phyloP scores from a whole-genome alignment of 441 rosid species.

The Hura crepitans region DNA sequence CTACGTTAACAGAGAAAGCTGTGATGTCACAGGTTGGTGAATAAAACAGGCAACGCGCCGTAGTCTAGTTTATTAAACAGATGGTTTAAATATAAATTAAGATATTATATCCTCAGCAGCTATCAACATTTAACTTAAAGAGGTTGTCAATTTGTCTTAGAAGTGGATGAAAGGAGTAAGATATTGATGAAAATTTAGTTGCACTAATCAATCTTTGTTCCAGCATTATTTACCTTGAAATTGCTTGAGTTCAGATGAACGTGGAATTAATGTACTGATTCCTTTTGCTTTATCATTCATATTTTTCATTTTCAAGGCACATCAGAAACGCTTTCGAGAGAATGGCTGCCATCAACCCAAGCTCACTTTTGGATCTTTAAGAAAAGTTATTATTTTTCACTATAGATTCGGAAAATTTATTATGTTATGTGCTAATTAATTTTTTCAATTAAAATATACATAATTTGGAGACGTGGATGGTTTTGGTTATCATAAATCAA shows the following conservation, averaged over 20 bases:
- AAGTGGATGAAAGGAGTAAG: too few species aligned
- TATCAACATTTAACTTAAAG: background rate
- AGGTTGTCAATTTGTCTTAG: too few species aligned
- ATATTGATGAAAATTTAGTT: background rate
- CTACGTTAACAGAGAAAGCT: background rate
- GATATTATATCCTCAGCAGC: background rate
- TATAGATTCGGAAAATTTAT: background rate
- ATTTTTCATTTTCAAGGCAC: background rate
- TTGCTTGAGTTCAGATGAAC: background rate
- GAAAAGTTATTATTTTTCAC: background rate
- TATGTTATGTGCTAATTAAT: too few species aligned
- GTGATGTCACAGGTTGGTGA: slow-evolving; percentile 2
- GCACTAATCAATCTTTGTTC: background rate
- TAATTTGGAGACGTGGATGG: too few species aligned
- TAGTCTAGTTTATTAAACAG: background rate
- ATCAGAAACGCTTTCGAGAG: background rate
- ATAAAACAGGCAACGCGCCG: slow-evolving; percentile 15
- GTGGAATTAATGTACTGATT: background rate
- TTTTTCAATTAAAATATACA: too few species aligned
- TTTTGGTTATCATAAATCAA: too few species aligned
- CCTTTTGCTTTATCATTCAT: background rate
- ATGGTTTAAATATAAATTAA: background rate
- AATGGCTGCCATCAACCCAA: background rate
- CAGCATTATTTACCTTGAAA: background rate
- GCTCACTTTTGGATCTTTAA: background rate